Evolutionary conservation across 345 rosid species (phyloP).

Genomic region (Sapria himalayana): DNA sequence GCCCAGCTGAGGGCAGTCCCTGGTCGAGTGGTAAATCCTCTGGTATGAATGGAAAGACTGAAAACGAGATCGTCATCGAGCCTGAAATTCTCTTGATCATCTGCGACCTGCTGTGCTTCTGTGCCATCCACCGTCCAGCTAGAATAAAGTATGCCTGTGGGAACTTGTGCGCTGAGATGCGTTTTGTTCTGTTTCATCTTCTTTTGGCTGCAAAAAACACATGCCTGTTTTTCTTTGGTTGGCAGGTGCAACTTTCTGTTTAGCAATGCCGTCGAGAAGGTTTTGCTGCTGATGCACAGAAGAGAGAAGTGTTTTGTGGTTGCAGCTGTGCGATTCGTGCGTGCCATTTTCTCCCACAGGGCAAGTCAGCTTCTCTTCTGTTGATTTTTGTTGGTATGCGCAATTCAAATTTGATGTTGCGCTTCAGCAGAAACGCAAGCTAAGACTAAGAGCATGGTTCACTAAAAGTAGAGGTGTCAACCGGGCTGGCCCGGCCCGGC

Average conservation of each 20-base stretch:
- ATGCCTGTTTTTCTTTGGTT: constrained; percentile 11
- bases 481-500: too few species aligned
- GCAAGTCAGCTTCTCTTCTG: constrained; percentile 32
- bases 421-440: too few species aligned
- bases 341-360: constrained; percentile 64
- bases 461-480: too few species aligned
- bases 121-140: constrained; percentile 80
- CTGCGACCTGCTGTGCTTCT: constrained; percentile 89
- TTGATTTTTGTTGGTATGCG: too few species aligned
- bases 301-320: constrained; percentile 83
- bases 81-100: constrained; percentile 81
- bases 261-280: constrained; percentile 57
- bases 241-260: constrained; percentile 85
- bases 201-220: too few species aligned
- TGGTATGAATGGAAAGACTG: constrained; percentile 20
- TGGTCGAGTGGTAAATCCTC: constrained; percentile 24
- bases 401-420: too few species aligned
- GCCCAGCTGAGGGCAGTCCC: constrained; percentile 23
- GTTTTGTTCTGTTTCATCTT: too few species aligned
- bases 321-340: constrained; percentile 86
- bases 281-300: constrained; percentile 58
- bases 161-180: too few species aligned
- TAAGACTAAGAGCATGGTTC: too few species aligned
- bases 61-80: constrained; percentile 26
- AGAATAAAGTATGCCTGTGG: constrained; percentile 55